Percentiles rank a stretch among this genome's conserved stretches.
Conservation (phyloP, 2,329 filamentous ascomycete species). For the Alternaria rosae region DNA sequence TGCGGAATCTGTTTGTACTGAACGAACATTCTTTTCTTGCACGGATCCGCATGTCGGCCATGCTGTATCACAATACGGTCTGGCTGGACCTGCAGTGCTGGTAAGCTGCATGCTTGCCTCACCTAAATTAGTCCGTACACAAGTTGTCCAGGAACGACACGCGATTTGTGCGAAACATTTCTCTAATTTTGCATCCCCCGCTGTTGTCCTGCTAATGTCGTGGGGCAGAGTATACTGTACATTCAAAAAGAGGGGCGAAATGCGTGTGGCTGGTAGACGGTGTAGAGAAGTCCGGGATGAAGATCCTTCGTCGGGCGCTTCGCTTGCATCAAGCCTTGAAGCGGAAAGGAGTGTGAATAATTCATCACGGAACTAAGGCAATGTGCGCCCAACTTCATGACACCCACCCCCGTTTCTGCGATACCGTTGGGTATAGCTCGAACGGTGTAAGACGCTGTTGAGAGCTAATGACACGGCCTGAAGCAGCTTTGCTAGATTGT, state of each 20-base stretch:
- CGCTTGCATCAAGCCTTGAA: slow-evolving; percentile 6
- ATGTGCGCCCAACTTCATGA: slow-evolving; percentile 22
- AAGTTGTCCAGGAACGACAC: slow-evolving; percentile 4
- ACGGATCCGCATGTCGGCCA: neutral
- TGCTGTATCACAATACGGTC: neutral
- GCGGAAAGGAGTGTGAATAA: slow-evolving; percentile 25
- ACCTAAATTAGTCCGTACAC: neutral
- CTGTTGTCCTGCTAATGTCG: slow-evolving; percentile 13
- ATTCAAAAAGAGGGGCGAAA: slow-evolving; percentile 11
- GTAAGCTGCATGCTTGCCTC: neutral
- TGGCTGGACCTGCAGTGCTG: neutral
- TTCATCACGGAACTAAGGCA: slow-evolving; percentile 17
- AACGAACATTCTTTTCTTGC: neutral
- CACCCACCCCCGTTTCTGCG: slow-evolving; percentile 6
- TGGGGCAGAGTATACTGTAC: neutral
- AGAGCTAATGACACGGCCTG: slow-evolving; percentile 12
- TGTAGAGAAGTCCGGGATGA: slow-evolving; percentile 37
- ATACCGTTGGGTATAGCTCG: slow-evolving; percentile 19
- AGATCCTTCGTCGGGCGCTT: slow-evolving; percentile 43
- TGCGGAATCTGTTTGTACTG: neutral
- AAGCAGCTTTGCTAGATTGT: slow-evolving; percentile 20
- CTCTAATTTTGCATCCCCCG: slow-evolving; percentile 15
- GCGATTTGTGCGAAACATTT: slow-evolving; percentile 15
- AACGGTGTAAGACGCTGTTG: slow-evolving; percentile 17
- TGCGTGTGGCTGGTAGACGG: slow-evolving; percentile 34